These are phyloP conservation scores for Rhipidocladum racemiflorum DNA, from an alignment of 176 grass and related monocot species.

Conservation along the genomic window DNA sequence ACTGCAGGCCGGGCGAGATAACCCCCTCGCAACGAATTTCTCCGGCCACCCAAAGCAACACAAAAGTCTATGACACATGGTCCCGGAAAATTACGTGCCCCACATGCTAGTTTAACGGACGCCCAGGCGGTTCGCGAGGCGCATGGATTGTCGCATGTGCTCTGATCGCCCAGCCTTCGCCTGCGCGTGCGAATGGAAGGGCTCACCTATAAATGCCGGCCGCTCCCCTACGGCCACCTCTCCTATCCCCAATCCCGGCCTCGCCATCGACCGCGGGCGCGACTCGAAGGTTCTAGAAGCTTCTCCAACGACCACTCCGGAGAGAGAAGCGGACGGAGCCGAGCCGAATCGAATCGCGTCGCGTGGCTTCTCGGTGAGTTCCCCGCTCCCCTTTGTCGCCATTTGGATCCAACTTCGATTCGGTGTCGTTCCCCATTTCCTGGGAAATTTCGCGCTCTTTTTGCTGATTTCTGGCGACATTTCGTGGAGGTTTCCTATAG, in stretches of 20 bases:
- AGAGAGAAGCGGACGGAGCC: not conserved
- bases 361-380: not conserved
- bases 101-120: not conserved
- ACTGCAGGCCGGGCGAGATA: not conserved
- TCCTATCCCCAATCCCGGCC: constrained; percentile 7
- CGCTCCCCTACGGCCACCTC: constrained; percentile 3
- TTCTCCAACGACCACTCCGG: not conserved
- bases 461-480: not conserved
- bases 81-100: rapidly evolving
- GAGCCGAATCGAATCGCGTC: not conserved
- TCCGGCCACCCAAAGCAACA: not conserved
- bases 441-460: not conserved
- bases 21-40: no score
- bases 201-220: constrained; percentile 39
- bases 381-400: not conserved
- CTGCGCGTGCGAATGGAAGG: not conserved
- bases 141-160: not conserved
- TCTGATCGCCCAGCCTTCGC: not conserved
- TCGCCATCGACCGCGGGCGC: constrained; percentile 9
- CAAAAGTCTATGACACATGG: not conserved
- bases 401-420: constrained; percentile 26
- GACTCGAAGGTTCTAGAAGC: constrained; percentile 15
- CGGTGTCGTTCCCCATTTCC: not conserved
- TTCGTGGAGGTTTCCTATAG: not conserved
- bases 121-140: not conserved